Evolutionary conservation across 73 alveolate genomes (phyloP), one percentile per base, ranked within the genome.

Genomic region (Tetrahymena elliotti): DNA sequence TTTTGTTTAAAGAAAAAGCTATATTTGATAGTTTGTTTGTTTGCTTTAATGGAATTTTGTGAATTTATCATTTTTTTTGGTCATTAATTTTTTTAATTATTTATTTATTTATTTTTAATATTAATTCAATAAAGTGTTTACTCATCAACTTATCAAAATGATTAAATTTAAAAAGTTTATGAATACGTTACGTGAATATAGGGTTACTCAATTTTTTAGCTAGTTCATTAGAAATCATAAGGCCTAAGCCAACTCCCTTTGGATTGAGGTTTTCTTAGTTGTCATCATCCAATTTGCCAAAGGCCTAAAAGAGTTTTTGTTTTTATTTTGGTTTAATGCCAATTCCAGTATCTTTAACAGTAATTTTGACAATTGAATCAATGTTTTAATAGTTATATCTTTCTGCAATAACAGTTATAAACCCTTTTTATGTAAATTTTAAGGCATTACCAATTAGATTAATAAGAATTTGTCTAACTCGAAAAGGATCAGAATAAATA

Each of bases 401-500:
- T 35, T 88, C 88, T 1, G 88, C 88, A 18, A 68, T 31, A 7
- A 92, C 95, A 20, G 93, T 84, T 1, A 94, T 94, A 88, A 52
- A 68, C 6, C 96, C 96, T 41, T 84, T 92, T 15, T 38, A 27
- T n/a, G 96, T 94, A 47, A 88, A 94, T 94, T 94, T 94, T 31
- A 94, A 83, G 22, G 96, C 96, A 52, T 94, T 94, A n/a, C 96
- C 96, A 39, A 94, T 84, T 35, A 94, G 92, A 94, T 94, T 94
- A 10, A 94, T 94, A 6, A 94, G 39, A 2, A 94, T 93, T 20
- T 94, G 41, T 52, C 93, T 94, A 5, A 94, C 84, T 84, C 96
- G 93, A 68, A 94, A 52, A 34, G 93, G 95, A 94, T 94, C 96
- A 52, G 83, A 84, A 34, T 16, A 94, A 11, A 94, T 94, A 31